A percentile compares a stretch with the other conserved stretches of the same genome.
Evolutionary conservation across 352 stramenopile genomes (phyloP).

Genomic region (Phytophthora tubulina): DNA sequence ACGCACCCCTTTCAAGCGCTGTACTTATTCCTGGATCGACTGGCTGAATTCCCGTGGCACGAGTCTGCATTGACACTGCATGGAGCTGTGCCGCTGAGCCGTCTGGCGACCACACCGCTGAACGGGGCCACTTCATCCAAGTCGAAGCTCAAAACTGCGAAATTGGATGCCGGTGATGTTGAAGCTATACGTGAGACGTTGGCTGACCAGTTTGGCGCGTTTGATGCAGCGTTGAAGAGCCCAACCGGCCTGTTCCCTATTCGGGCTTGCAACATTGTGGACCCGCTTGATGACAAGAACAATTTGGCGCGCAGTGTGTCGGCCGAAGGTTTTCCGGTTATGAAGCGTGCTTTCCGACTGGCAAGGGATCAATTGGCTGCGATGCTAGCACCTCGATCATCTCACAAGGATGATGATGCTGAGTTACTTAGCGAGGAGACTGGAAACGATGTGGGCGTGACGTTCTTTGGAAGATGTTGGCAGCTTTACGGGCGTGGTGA

Average conservation of each 20-base stretch:
- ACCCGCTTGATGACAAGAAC: slow-evolving; percentile 88
- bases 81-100: slow-evolving; percentile 67
- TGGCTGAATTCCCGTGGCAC: slow-evolving; percentile 90
- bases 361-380: slow-evolving; percentile 63
- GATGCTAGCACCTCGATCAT: slow-evolving; percentile 43
- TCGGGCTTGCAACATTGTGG: slow-evolving; percentile 89
- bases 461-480: slow-evolving; percentile 73
- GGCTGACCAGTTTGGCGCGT: slow-evolving; percentile 65
- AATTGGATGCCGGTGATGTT: slow-evolving; percentile 57
- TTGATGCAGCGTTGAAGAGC: slow-evolving; percentile 50
- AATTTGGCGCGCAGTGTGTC: slow-evolving; percentile 89
- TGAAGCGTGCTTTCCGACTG: slow-evolving; percentile 75
- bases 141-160: slow-evolving; percentile 26
- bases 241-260: slow-evolving; percentile 63
- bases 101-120: slow-evolving; percentile 55
- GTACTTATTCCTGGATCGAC: slow-evolving; percentile 86
- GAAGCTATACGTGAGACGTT: slow-evolving; percentile 58
- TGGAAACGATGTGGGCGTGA: slow-evolving; percentile 42
- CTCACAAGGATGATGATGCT: slow-evolving; percentile 25
- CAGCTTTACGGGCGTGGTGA: slow-evolving; percentile 74
- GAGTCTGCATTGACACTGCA: slow-evolving; percentile 84
- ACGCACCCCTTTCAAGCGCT: slow-evolving; percentile 86
- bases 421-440: slow-evolving; percentile 33
- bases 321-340: slow-evolving; percentile 70
- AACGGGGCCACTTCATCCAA: slow-evolving; percentile 32